These are phyloP conservation scores for Geranium incanum DNA, from an alignment of 441 rosid genomes.

Conservation along the genomic window DNA sequence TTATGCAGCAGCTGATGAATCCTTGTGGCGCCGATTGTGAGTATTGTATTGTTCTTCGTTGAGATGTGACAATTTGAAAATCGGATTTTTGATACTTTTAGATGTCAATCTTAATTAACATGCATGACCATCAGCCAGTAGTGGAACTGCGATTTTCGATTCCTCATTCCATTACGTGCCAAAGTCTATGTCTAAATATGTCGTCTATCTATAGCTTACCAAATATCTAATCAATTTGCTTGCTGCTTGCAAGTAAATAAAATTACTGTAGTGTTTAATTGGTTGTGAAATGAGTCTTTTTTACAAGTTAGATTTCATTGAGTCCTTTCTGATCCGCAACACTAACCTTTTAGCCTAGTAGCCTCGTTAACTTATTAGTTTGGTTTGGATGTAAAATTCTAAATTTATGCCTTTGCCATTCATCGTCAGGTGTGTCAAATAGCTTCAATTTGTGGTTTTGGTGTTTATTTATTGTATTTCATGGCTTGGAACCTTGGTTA, in stretches of 20 bases:
- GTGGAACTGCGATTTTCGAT: neutral
- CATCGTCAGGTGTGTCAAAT: neutral
- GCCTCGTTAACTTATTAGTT: too few species aligned
- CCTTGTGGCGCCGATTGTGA: conserved; percentile 91
- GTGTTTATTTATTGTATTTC: neutral
- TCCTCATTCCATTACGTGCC: neutral
- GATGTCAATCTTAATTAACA: neutral
- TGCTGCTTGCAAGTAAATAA: neutral
- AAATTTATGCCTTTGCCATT: neutral
- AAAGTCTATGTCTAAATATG: neutral
- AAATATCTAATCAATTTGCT: neutral
- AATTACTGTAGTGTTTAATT: too few species aligned
- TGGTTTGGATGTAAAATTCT: too few species aligned
- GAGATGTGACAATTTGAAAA: neutral
- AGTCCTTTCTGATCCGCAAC: too few species aligned
- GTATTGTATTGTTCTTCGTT: conserved; percentile 16
- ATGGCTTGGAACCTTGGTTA: neutral
- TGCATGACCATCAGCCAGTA: neutral
- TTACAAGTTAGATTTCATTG: too few species aligned
- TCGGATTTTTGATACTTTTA: too few species aligned
- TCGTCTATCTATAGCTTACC: neutral
- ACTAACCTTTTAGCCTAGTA: too few species aligned
- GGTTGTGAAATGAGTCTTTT: too few species aligned
- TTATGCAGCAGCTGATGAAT: conserved; percentile 76
- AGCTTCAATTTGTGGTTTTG: neutral